Base-by-base conservation (phyloP, 1,139 yeast species). In the Hyphopichia burtonii region DNA sequence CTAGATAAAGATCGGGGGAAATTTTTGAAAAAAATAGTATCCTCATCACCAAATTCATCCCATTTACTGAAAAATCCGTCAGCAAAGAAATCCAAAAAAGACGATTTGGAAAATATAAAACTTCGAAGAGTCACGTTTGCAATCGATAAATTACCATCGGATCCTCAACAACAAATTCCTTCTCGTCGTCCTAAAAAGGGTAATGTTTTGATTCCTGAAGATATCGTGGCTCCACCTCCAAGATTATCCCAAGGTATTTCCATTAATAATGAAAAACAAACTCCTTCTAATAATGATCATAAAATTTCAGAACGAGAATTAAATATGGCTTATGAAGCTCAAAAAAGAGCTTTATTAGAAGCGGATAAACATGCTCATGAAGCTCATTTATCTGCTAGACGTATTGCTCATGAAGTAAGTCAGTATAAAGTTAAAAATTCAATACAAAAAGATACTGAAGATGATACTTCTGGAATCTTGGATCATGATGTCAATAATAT, bases 131-230 rank as follows among this genome's bases (percentile, higher is more conserved):
- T 91, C 3, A 74, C 80, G 2, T 91, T 91, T 61, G 86, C 94
- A 1, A 69, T 86, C 12, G 84, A 86, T 47, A 76, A 82, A 45
- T 73, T 89, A 40, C 66, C 73, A 1, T 74, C 71, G 47, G 97
- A 91, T 60, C 98, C 98, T 1, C 97, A 96, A 32, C 98, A 91
- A 57, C 97, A 90, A 60, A 86, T 91, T 46, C 98, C 98, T 1
- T 86, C 96, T 1, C 70, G 96, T 51, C 76, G 83, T 46, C 97
- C 97, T 2, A 76, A 78, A 49, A 76, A 76, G 50, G 97, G 97
- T 3, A 83, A 87, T 55, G 91, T 90, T 7, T 59, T 85, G 31
- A 80, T 89, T 11, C 89, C 91, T 0, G 88, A 83, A 38, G 93
- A 86, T 54, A 53, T 83, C 30, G 60, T 71, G 31, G 83, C 84